Conservation (phyloP, 139 green algal genomes). For the Chlamydomonas applanata region DNA sequence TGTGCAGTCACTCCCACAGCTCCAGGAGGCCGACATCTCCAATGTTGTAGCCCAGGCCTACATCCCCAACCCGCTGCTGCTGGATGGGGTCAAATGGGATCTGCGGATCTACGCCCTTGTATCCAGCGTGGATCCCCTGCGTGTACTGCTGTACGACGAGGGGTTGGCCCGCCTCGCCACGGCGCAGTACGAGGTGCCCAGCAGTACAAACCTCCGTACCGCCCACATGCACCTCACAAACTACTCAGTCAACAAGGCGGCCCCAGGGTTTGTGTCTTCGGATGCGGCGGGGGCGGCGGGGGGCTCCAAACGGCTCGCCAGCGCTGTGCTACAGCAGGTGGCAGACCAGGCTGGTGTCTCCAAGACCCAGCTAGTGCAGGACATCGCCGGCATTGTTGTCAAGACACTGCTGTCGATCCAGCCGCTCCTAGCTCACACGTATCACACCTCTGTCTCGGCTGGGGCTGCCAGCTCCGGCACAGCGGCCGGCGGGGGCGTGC, state of each 20-base stretch:
- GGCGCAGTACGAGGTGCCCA: conserved; percentile 52
- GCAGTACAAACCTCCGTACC: conserved; percentile 48
- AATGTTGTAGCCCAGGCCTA: conserved; percentile 56
- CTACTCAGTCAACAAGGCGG: conserved; percentile 44
- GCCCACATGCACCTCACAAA: conserved; percentile 57
- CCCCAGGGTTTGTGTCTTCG: too few species aligned
- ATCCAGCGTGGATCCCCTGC: conserved; percentile 59
- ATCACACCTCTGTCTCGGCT: conserved; percentile 32
- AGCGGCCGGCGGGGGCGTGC: too few species aligned
- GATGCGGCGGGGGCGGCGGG: too few species aligned
- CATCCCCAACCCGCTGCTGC: conserved; percentile 49
- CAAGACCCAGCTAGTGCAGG: conserved; percentile 5
- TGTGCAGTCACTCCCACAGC: conserved; percentile 41
- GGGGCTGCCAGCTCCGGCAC: not conserved
- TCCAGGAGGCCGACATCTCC: conserved; percentile 33
- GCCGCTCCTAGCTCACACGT: conserved; percentile 44
- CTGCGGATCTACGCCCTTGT: conserved; percentile 67
- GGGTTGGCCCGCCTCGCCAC: conserved; percentile 73
- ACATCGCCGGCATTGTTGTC: conserved; percentile 32
- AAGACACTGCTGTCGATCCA: conserved; percentile 40
- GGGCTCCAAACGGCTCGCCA: conserved; percentile 22
- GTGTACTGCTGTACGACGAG: conserved; percentile 61
- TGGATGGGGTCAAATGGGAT: conserved; percentile 73
- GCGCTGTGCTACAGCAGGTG: conserved; percentile 22
- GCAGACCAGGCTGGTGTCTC: conserved; percentile 5